Conservation (phyloP, 805 yeast genomes). For the Ogataea kodamae region DNA sequence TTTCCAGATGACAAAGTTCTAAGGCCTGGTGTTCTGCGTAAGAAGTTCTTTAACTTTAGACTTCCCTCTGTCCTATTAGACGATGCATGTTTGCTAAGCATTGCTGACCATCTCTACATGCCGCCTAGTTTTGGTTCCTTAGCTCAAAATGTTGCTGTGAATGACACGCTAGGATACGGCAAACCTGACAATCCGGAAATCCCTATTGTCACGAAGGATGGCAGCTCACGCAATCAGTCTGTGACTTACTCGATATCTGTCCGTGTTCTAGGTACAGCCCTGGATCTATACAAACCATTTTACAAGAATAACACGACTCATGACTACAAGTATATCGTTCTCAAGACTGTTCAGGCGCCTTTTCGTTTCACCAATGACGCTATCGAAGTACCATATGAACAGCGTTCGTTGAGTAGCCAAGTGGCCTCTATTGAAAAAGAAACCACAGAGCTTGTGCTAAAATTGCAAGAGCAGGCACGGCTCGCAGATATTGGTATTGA, state of each 20-base stretch:
- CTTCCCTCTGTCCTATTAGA: conserved; percentile 53
- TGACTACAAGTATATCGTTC: conserved; percentile 24
- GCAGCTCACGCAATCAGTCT: conserved; percentile 38
- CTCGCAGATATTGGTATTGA: conserved; percentile 14
- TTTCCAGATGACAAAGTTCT: conserved; percentile 44
- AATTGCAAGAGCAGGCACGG: conserved; percentile 7
- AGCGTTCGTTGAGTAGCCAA: conserved; percentile 4
- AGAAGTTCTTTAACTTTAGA: conserved; percentile 55
- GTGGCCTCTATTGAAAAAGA: conserved; percentile 11
- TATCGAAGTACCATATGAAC: background rate
- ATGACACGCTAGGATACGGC: conserved; percentile 52
- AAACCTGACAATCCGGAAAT: conserved; percentile 46
- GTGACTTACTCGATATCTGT: conserved; percentile 52
- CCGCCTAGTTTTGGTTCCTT: conserved; percentile 44
- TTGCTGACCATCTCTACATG: conserved; percentile 32
- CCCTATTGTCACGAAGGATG: conserved; percentile 50
- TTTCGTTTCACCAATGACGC: conserved; percentile 22
- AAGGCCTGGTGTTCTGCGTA: conserved; percentile 45
- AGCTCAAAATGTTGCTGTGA: conserved; percentile 25
- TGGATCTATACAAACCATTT: conserved; percentile 26
- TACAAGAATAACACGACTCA: conserved; percentile 17
- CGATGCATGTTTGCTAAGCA: conserved; percentile 44
- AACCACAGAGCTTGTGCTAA: conserved; percentile 3
- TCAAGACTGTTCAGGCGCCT: conserved; percentile 20
- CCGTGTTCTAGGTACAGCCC: conserved; percentile 47